These are phyloP conservation scores for Verticillium dahliae DNA, from an alignment of 2,329 filamentous ascomycete species.

Conservation along the genomic window DNA sequence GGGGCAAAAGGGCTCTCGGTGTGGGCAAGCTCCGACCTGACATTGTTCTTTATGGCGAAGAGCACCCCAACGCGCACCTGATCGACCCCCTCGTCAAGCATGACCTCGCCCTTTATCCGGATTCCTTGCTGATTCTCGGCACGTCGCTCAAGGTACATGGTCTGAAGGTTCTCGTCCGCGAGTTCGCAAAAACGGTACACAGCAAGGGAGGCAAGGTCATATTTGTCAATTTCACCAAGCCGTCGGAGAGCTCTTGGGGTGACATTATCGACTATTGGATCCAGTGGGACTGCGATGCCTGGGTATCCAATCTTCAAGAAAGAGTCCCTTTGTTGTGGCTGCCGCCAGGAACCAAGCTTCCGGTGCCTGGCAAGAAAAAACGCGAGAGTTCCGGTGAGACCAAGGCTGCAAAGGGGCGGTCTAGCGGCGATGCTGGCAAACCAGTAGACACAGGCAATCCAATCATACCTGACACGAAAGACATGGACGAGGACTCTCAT, in stretches of 20 bases:
- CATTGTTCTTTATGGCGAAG: slow-evolving; percentile 69
- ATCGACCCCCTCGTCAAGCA: slow-evolving; percentile 64
- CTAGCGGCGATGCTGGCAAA: not conserved
- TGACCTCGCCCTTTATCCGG: slow-evolving; percentile 57
- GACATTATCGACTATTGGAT: slow-evolving; percentile 70
- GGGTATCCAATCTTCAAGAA: slow-evolving; percentile 57
- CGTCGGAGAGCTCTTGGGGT: slow-evolving; percentile 65
- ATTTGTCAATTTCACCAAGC: slow-evolving; percentile 68
- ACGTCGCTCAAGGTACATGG: slow-evolving; percentile 67
- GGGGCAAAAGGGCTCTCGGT: slow-evolving; percentile 59
- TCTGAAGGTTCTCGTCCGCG: slow-evolving; percentile 62
- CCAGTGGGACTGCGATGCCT: slow-evolving; percentile 68
- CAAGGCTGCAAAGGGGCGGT: slow-evolving; percentile 13
- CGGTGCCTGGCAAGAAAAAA: slow-evolving; percentile 35
- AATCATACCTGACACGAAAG: slow-evolving; percentile 12
- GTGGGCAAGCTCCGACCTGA: slow-evolving; percentile 65
- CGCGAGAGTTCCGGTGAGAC: slow-evolving; percentile 19
- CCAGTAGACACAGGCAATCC: not conserved
- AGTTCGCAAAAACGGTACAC: slow-evolving; percentile 67
- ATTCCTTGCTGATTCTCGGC: slow-evolving; percentile 63
- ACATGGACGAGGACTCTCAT: slow-evolving; percentile 16
- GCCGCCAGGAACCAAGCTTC: slow-evolving; percentile 31
- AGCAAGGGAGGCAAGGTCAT: slow-evolving; percentile 61
- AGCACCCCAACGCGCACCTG: slow-evolving; percentile 61
- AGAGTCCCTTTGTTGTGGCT: slow-evolving; percentile 56